These are phyloP conservation scores for Bruguiera gymnorhiza DNA, from an alignment of 345 rosid genomes.

Conservation along the genomic window DNA sequence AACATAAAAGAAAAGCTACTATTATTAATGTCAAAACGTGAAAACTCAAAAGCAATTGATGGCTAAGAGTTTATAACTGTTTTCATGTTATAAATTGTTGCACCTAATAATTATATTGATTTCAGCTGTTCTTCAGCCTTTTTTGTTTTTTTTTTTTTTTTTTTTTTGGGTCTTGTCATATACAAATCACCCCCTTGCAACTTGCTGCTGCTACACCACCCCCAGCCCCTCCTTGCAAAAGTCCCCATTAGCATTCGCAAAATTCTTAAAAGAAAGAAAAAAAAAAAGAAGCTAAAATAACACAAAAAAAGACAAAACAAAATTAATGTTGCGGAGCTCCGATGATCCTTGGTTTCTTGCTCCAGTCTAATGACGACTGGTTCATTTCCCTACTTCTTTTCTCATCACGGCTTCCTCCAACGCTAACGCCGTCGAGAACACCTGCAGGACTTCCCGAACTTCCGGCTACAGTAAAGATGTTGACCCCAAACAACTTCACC, in stretches of 20 bases:
- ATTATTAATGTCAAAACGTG: not conserved
- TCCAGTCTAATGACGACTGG: constrained; percentile 48
- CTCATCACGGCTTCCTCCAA: constrained; percentile 40
- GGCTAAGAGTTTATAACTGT: not conserved
- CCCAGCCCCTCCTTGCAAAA: constrained; percentile 1
- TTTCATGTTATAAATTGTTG: constrained; percentile 21
- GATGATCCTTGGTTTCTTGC: constrained; percentile 65
- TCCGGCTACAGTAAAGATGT: constrained; percentile 51
- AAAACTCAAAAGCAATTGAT: not conserved
- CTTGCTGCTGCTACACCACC: constrained; percentile 35
- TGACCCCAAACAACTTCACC: constrained; percentile 77
- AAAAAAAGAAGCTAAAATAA: not conserved
- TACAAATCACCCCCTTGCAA: constrained; percentile 42
- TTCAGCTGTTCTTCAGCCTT: constrained; percentile 5
- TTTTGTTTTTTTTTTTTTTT: not conserved
- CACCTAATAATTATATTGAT: constrained; percentile 6
- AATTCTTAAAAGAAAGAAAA: constrained; percentile 1
- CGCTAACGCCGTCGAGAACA: constrained; percentile 17
- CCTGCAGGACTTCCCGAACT: constrained; percentile 5
- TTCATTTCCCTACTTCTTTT: constrained; percentile 64
- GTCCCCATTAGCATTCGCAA: constrained; percentile 11
- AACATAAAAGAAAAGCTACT: not conserved
- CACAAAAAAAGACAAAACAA: constrained; percentile 1
- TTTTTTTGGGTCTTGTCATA: constrained; percentile 37
- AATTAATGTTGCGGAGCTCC: constrained; percentile 59